Evolutionary conservation across 2,329 filamentous ascomycete genomes (phyloP), one percentile per base, ranked within the genome.

Genomic region (Sclerotinia trifoliorum): DNA sequence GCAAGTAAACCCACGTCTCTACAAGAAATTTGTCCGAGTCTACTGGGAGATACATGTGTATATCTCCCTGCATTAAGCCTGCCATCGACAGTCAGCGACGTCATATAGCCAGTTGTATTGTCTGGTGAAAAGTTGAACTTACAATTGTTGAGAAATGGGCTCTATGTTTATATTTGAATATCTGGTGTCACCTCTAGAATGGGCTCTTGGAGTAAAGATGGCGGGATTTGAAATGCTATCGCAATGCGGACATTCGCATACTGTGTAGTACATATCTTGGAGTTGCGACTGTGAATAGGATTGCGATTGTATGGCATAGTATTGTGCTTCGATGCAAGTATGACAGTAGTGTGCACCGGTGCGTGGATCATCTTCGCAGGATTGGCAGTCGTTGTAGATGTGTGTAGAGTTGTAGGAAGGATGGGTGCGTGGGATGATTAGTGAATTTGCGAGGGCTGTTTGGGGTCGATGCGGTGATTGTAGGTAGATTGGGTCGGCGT

Each of bases 211-310:
- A 15, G 29, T 51, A 42, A 19, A 24, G 8, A 32, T 7, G 13
- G 32, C 39, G 8, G 46, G 35, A 24, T 63, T 51, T 1, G 24
- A 51, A 26, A 10, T 32, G 13, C 46, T 39, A 11, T 67, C 65
- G n/a, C 65, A 67, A 62, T 67, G 65, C 32, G 65, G 65, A 21
- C 65, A 67, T 61, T 67, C 65, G 48, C 65, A 67, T 17, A 39
- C 62, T 24, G 48, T 63, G 21, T 24, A 21, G 48, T 62, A 67
- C 19, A 51, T 55, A 48, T 67, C 65, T 44, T 52, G 48, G 5
- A 55, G 24, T 35, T 63, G 60, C 5, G 60, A 24, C 21, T 62
- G 60, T 19, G 46, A 21, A 26, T 62, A n/a, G 5, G 46, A 35
- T 39, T 63, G 57, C 5, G 57, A 46, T 8, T 60, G 46, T 7